phyloP scores from a whole-genome alignment of 2,329 filamentous ascomycete genomes.

The Elsinoe australis region DNA sequence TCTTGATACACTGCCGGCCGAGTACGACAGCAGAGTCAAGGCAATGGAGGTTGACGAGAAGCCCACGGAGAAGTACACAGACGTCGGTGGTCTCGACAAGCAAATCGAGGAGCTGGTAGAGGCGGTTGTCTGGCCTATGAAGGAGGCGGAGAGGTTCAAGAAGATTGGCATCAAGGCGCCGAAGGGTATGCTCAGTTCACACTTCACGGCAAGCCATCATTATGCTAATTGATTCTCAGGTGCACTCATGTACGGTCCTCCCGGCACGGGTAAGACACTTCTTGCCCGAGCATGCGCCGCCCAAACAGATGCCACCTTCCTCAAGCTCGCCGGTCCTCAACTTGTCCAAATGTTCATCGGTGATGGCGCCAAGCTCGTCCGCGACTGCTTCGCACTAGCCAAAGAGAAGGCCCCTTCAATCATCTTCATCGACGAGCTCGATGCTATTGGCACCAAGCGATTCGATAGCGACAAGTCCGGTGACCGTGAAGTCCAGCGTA shows the following conservation, averaged over 20 bases:
- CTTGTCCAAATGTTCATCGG: conserved; percentile 99
- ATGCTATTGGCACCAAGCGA: conserved; percentile 96
- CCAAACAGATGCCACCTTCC: conserved; percentile 96
- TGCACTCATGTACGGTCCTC: conserved; percentile 94
- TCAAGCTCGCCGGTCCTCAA: conserved; percentile 95
- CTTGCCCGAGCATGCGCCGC: conserved; percentile 93
- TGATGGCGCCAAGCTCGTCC: conserved; percentile 93
- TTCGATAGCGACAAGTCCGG: conserved; percentile 98
- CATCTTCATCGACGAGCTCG: conserved; percentile 98
- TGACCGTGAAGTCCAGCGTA: conserved; percentile 95
- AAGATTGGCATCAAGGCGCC: conserved; percentile 99
- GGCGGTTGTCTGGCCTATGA: conserved; percentile 99
- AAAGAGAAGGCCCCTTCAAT: conserved; percentile 99
- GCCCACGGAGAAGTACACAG: conserved; percentile 96
- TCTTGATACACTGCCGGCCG: conserved; percentile 89
- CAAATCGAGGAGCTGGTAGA: conserved; percentile 98
- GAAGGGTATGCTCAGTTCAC: conserved; percentile 60
- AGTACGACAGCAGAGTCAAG: conserved; percentile 98
- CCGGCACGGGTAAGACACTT: conserved; percentile 83
- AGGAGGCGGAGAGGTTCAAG: conserved; percentile 97
- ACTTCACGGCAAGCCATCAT: not conserved
- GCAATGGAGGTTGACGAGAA: conserved; percentile 99
- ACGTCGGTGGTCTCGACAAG: conserved; percentile 95
- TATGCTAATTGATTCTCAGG: conserved; percentile 45
- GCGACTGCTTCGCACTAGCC: conserved; percentile 92